Conservation (phyloP, 2,329 filamentous ascomycete species). For the Fusarium palustre region DNA sequence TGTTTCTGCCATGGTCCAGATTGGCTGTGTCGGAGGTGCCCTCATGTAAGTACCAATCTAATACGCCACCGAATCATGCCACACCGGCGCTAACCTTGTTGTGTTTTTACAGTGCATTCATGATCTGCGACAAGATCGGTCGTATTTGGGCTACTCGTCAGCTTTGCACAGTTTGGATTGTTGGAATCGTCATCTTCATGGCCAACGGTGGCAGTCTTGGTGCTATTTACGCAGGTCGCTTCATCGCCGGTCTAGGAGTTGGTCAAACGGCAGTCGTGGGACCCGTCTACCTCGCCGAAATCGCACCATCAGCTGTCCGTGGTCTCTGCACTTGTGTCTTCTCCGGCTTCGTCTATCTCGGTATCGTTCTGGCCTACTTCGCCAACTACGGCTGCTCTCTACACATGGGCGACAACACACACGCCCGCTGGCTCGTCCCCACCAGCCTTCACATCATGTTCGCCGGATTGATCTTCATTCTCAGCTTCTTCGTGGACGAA, state of each 20-base stretch:
- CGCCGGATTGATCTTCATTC: conserved; percentile 26
- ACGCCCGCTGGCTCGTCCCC: conserved; percentile 31
- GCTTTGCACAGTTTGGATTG: conserved; percentile 14
- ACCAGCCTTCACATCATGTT: conserved; percentile 36
- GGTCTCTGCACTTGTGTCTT: conserved; percentile 37
- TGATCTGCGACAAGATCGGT: conserved; percentile 20
- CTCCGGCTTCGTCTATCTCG: conserved; percentile 28
- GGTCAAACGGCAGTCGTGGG: conserved; percentile 35
- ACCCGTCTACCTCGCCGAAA: conserved; percentile 34
- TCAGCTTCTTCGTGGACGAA: conserved; percentile 27
- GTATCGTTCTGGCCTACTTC: conserved; percentile 30
- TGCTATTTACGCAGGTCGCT: conserved; percentile 28
- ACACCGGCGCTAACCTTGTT: not conserved
- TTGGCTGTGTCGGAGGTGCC: conserved; percentile 22
- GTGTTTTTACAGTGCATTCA: conserved; percentile 8
- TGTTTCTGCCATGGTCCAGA: conserved; percentile 27
- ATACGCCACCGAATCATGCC: not conserved
- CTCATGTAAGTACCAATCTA: conserved; percentile 3
- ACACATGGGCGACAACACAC: conserved; percentile 17
- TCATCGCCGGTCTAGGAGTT: conserved; percentile 33
- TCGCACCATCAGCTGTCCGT: conserved; percentile 31
- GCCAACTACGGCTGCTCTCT: conserved; percentile 31
- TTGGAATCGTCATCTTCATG: conserved; percentile 22
- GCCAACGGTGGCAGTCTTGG: conserved; percentile 20
- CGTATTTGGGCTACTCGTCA: conserved; percentile 25